phyloP scores from a whole-genome alignment of 192 early-diverging fungal genomes.

The Linnemannia elongata region DNA sequence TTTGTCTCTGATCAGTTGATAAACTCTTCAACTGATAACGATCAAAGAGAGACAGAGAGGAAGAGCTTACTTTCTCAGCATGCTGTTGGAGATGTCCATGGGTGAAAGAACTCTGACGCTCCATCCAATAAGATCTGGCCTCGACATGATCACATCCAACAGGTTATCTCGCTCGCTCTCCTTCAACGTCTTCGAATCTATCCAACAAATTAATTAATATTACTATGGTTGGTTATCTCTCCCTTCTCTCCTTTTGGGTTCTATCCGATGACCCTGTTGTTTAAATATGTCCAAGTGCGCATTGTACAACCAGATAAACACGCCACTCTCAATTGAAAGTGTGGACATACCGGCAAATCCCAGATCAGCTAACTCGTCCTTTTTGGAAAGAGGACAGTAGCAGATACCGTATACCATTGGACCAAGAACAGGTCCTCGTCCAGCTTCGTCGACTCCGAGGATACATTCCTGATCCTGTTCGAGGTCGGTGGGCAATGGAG shows the following conservation, averaged over 20 bases:
- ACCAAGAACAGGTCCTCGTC: slow-evolving; percentile 92
- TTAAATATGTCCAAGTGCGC: not conserved
- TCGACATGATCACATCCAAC: slow-evolving; percentile 71
- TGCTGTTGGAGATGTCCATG: slow-evolving; percentile 91
- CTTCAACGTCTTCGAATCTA: slow-evolving; percentile 96
- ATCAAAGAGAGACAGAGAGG: too few relatives aligned
- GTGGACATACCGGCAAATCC: slow-evolving; percentile 83
- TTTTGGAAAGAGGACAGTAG: slow-evolving; percentile 77
- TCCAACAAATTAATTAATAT: not conserved
- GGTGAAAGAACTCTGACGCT: slow-evolving; percentile 87
- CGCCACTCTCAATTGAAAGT: not conserved
- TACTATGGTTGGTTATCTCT: not conserved
- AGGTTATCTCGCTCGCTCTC: slow-evolving; percentile 80
- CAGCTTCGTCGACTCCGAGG: slow-evolving; percentile 97
- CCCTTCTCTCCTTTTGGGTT: slow-evolving; percentile 8
- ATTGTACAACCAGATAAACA: not conserved
- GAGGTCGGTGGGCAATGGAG: slow-evolving; percentile 36
- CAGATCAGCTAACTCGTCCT: slow-evolving; percentile 73
- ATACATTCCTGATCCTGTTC: slow-evolving; percentile 68
- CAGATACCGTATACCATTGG: slow-evolving; percentile 98
- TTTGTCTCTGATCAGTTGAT: too few relatives aligned
- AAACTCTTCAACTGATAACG: not conserved
- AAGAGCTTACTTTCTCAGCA: slow-evolving; percentile 79
- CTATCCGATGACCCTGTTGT: not conserved
- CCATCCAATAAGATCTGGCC: slow-evolving; percentile 84